Evolutionary conservation across 2,329 filamentous ascomycete genomes (phyloP).

Genomic region (Cordyceps tenuipes): DNA sequence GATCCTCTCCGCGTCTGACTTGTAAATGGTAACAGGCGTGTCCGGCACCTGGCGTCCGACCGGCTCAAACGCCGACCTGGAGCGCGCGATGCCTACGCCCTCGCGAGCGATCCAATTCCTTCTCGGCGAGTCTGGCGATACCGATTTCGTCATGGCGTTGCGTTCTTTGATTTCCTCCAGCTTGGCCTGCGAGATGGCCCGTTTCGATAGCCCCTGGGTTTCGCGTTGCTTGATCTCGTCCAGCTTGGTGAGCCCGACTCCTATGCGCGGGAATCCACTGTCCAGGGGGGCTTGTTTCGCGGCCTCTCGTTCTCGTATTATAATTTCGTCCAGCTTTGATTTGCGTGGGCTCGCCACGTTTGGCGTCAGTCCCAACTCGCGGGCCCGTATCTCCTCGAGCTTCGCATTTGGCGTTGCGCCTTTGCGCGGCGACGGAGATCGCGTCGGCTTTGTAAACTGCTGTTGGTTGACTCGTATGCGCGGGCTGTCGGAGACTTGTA

Average conservation of each 20-base stretch:
- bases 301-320: slow-evolving; percentile 24
- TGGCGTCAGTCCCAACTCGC: slow-evolving; percentile 22
- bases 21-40: slow-evolving; percentile 34
- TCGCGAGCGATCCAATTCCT: slow-evolving; percentile 2
- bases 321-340: slow-evolving; percentile 29
- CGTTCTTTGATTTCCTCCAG: slow-evolving; percentile 45
- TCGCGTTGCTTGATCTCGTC: slow-evolving; percentile 41
- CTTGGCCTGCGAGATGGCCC: slow-evolving; percentile 39
- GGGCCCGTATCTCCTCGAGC: slow-evolving; percentile 36
- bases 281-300: slow-evolving; percentile 25
- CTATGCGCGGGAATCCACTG: slow-evolving; percentile 21
- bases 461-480: slow-evolving; percentile 33
- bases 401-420: slow-evolving; percentile 31
- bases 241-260: slow-evolving; percentile 33
- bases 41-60: slow-evolving; percentile 28
- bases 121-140: slow-evolving; percentile 31
- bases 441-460: slow-evolving; percentile 22
- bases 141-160: slow-evolving; percentile 37
- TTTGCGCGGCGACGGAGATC: slow-evolving; percentile 11
- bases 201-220: slow-evolving; percentile 34
- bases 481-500: slow-evolving; percentile 50
- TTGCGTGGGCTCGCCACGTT: background rate
- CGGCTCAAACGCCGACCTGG: slow-evolving; percentile 20
- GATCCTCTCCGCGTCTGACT: slow-evolving; percentile 12
- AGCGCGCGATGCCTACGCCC: slow-evolving; percentile 9